Conservation (phyloP, 2,329 filamentous ascomycete species). For the Cucurbitaria berberidis region DNA sequence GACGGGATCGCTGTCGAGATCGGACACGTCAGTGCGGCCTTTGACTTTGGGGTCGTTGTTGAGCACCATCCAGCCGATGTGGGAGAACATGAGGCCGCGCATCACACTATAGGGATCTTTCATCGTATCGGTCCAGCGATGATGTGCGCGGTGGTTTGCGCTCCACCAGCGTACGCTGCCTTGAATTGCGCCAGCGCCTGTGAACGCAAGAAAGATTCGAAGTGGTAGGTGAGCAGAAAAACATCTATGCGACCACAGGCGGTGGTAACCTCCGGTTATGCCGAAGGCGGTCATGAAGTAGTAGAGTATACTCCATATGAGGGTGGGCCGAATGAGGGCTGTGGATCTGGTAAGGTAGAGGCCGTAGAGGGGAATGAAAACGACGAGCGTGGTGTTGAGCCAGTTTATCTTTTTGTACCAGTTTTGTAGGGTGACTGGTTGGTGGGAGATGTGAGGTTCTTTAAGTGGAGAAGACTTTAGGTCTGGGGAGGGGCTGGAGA, state of each 20-base stretch:
- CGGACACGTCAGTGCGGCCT: constrained; percentile 57
- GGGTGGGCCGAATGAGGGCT: constrained; percentile 72
- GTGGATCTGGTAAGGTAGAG: constrained; percentile 78
- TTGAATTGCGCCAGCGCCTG: constrained; percentile 56
- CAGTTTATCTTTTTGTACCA: constrained; percentile 93
- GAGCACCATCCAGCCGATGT: constrained; percentile 59
- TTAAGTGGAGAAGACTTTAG: constrained; percentile 2
- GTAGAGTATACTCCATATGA: constrained; percentile 74
- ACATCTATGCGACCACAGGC: constrained; percentile 69
- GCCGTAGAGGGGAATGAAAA: constrained; percentile 75
- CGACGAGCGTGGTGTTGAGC: constrained; percentile 82
- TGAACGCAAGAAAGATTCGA: constrained; percentile 54
- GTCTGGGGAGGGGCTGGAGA: background rate
- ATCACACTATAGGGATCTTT: constrained; percentile 58
- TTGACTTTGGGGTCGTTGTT: constrained; percentile 58
- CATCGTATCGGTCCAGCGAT: constrained; percentile 58
- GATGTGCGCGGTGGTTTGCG: constrained; percentile 56
- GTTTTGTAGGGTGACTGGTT: constrained; percentile 58
- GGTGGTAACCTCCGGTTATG: constrained; percentile 64
- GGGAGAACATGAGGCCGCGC: constrained; percentile 56
- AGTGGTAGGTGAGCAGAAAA: constrained; percentile 53
- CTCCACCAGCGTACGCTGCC: constrained; percentile 58
- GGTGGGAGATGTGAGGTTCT: constrained; percentile 23
- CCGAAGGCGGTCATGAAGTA: constrained; percentile 83
- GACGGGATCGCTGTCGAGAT: constrained; percentile 57